A percentile compares a stretch with the other conserved stretches of the same genome.
Conservation (phyloP, 495 filamentous ascomycete species). For the Halenospora varia region DNA sequence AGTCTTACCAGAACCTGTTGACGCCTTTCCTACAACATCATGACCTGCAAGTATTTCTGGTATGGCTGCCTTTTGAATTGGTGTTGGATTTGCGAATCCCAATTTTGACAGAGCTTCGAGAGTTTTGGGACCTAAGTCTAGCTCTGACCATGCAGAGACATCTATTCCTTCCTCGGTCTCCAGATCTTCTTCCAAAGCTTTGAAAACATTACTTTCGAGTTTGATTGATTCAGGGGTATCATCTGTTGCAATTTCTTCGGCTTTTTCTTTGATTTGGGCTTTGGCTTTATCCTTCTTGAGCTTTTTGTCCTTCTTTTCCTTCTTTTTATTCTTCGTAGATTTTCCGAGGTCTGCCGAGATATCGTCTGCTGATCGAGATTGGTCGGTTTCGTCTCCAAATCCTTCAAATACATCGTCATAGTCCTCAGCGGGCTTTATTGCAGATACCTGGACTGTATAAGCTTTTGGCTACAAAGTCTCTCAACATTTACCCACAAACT, state of each 20-base stretch:
- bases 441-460: constrained; percentile 18
- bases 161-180: constrained; percentile 44
- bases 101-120: constrained; percentile 72
- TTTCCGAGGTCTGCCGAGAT: constrained; percentile 40
- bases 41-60: constrained; percentile 69
- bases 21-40: constrained; percentile 77
- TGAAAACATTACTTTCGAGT: constrained; percentile 24
- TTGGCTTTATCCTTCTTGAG: constrained; percentile 20
- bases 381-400: constrained; percentile 37
- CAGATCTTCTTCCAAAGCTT: constrained; percentile 31
- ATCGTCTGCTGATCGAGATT: constrained; percentile 34
- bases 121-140: constrained; percentile 65
- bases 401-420: constrained; percentile 54
- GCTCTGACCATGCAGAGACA: constrained; percentile 69
- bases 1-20: constrained; percentile 82
- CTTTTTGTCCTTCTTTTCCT: constrained; percentile 28
- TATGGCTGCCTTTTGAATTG: constrained; percentile 74
- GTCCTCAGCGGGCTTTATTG: constrained; percentile 4
- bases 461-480: not conserved
- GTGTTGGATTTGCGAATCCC: constrained; percentile 72
- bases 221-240: constrained; percentile 12
- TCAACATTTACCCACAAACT: constrained; percentile 41
- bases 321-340: constrained; percentile 30
- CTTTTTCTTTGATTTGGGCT: not conserved
- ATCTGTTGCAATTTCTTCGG: not conserved